These are phyloP conservation scores for Blastomyces gilchristii DNA, from an alignment of 2,329 filamentous ascomycete genomes.

Conservation along the genomic window DNA sequence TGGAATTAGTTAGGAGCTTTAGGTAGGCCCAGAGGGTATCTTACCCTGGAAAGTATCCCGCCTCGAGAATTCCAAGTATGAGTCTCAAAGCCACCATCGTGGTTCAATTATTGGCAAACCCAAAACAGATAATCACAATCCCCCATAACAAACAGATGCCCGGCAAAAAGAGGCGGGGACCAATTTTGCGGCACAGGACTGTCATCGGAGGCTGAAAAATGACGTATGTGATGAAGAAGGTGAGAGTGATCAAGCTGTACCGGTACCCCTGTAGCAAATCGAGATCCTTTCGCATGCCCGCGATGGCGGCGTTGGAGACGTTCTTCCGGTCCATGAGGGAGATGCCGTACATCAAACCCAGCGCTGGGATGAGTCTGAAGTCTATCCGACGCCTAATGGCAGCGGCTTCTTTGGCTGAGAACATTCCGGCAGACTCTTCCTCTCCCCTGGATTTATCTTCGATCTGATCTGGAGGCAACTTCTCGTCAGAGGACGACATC, in stretches of 20 bases:
- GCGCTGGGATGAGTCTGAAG: constrained; percentile 47
- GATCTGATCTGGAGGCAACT: constrained; percentile 4
- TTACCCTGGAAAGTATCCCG: constrained; percentile 50
- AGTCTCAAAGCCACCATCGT: constrained; percentile 47
- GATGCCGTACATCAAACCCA: constrained; percentile 59
- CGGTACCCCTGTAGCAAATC: constrained; percentile 20
- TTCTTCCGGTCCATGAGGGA: constrained; percentile 69
- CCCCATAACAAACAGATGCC: constrained; percentile 21
- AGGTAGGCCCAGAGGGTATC: background rate
- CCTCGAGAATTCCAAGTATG: constrained; percentile 54
- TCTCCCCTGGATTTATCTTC: constrained; percentile 7
- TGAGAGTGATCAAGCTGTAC: constrained; percentile 51
- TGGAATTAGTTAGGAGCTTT: background rate
- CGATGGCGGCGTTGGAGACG: constrained; percentile 59
- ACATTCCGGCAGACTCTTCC: constrained; percentile 20
- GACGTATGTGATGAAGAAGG: constrained; percentile 67
- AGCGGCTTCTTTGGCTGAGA: constrained; percentile 51
- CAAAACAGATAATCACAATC: constrained; percentile 40
- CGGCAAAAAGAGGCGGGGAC: constrained; percentile 30
- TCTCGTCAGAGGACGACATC: background rate
- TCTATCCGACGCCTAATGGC: constrained; percentile 59
- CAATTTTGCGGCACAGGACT: constrained; percentile 55
- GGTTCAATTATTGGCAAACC: constrained; percentile 46
- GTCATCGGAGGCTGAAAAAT: constrained; percentile 63
- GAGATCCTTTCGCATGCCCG: constrained; percentile 35